phyloP scores from a whole-genome alignment of 2,329 filamentous ascomycete genomes.

The Exophiala bonariae region DNA sequence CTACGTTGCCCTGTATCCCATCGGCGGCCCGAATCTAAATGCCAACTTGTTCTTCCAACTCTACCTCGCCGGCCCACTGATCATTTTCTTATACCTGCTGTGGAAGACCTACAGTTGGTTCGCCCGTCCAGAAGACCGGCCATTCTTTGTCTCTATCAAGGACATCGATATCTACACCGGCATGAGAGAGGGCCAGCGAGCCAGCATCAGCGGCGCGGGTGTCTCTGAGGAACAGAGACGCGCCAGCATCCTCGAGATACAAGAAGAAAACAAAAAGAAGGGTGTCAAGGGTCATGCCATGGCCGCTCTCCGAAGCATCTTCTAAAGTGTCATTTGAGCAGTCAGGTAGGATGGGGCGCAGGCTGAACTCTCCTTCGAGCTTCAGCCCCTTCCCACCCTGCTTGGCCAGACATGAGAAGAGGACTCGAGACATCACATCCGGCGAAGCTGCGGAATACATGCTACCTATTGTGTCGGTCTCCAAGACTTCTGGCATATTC shows the following conservation, averaged over 20 bases:
- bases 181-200: slow-evolving; percentile 31
- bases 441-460: too few relatives aligned
- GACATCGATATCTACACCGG: slow-evolving; percentile 40
- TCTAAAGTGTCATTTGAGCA: slow-evolving; percentile 23
- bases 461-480: too few relatives aligned
- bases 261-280: slow-evolving; percentile 33
- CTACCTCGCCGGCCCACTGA: slow-evolving; percentile 27
- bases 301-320: slow-evolving; percentile 17
- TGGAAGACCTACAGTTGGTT: slow-evolving; percentile 30
- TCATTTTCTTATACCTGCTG: slow-evolving; percentile 24
- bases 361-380: too few relatives aligned
- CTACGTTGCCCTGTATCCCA: slow-evolving; percentile 81
- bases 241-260: slow-evolving; percentile 34
- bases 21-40: slow-evolving; percentile 43
- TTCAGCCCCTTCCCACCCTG: too few relatives aligned
- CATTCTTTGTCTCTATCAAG: slow-evolving; percentile 32
- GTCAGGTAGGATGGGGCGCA: too few relatives aligned
- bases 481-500: too few relatives aligned
- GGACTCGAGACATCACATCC: too few relatives aligned
- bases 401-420: too few relatives aligned
- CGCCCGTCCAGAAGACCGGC: slow-evolving; percentile 30
- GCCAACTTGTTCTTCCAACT: slow-evolving; percentile 27
- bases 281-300: slow-evolving; percentile 19
- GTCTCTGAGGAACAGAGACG: slow-evolving; percentile 31
- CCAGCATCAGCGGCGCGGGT: slow-evolving; percentile 29